Conservation (phyloP, 2,329 filamentous ascomycete species). For the Ascochyta pisi region DNA sequence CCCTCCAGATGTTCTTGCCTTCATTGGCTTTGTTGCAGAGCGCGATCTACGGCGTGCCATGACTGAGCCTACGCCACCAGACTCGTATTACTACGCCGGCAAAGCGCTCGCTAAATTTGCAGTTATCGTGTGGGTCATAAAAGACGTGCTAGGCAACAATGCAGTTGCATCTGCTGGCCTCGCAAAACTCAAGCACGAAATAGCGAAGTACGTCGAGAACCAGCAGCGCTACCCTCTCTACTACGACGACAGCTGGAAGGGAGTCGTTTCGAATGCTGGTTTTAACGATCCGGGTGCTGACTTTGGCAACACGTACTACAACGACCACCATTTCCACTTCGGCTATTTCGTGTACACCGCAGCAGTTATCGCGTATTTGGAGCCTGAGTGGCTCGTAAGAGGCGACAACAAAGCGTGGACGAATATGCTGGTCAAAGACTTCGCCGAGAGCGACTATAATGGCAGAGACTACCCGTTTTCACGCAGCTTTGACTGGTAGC, state of each 20-base stretch:
- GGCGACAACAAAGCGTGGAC: conserved; percentile 77
- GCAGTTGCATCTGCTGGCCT: conserved; percentile 57
- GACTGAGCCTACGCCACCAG: conserved; percentile 71
- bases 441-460: conserved; percentile 78
- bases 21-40: conserved; percentile 68
- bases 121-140: conserved; percentile 51
- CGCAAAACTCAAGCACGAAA: conserved; percentile 57
- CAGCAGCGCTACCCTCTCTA: conserved; percentile 58
- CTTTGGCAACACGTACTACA: conserved; percentile 87
- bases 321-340: conserved; percentile 69
- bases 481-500: conserved; percentile 89
- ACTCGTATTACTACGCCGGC: conserved; percentile 93
- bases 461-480: conserved; percentile 73
- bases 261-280: conserved; percentile 77
- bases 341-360: conserved; percentile 91
- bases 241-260: conserved; percentile 73
- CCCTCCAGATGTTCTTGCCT: conserved; percentile 61
- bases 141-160: conserved; percentile 66
- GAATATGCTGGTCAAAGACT: conserved; percentile 83
- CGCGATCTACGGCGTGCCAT: conserved; percentile 81
- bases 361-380: conserved; percentile 80
- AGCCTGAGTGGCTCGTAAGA: conserved; percentile 71
- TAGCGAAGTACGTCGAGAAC: conserved; percentile 56
- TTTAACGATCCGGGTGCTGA: conserved; percentile 77
- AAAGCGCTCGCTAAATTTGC: conserved; percentile 59